Base-by-base conservation (phyloP, 345 rosid species). In the Brassica incana region DNA sequence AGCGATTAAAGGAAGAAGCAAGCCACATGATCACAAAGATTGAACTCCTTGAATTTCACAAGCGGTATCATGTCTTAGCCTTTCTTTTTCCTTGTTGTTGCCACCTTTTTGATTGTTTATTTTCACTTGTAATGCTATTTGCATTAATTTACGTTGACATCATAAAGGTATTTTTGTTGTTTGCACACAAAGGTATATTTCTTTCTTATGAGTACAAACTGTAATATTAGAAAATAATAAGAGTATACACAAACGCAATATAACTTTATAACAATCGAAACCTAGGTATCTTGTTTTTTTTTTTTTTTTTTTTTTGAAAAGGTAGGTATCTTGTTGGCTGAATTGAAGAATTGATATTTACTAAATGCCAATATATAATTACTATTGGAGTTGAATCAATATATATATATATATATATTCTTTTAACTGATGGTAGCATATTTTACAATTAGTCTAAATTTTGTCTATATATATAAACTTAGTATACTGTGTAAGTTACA, bases 1-100 rank as follows among this genome's bases (percentile, higher is more conserved):
- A 93, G 93, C 84, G 80, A 78, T 40, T 84, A 71, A 86, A 76
- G 85, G 48, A 80, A 14, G 97, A 91, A 81, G 76, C 86, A 38
- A 82, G 69, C 52, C 73, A 67, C 58, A 69, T 90, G 90, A 84
- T 74, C 14, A 79, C 74, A 85, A 84, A 83, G 88, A 88, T 93
- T 71, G 95, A 86, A 73, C 69, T 67, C 25, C 87, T 90, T 80
- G 86, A 91, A 76, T 81, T 75, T 79, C 81, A 84, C 35, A 67
- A 84, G 63, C 82, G 92, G 98, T 93, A 81, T 63, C 23, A 72
- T 72, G 52, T 18, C 67, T 67, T 71, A 27, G 36, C 50, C 36
- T 38, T 15, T 36, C 5, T 35, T 75, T 25, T 67, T 54, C 2
- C 2, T 67, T n/a, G 6, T 56, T 5, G 56, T 50, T 32, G n/a